A percentile compares a stretch with the other conserved stretches of the same genome.
Evolutionary conservation across 768 basidiomycete genomes (phyloP).

Genomic region (Amyloporia xantha): DNA sequence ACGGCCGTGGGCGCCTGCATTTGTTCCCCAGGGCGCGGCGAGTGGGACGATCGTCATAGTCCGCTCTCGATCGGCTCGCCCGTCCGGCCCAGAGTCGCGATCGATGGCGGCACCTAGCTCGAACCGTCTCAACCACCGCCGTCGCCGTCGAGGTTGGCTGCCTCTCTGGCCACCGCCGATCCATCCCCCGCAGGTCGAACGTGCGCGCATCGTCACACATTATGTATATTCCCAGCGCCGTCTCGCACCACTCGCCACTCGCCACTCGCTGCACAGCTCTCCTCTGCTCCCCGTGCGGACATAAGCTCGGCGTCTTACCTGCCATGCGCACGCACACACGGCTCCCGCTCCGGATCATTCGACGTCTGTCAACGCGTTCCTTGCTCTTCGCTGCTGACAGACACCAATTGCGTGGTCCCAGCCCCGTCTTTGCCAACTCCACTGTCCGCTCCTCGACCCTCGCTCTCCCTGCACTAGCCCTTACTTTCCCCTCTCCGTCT

Average conservation of each 20-base stretch:
- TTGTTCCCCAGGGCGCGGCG: not conserved
- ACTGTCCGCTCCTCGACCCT: too few relatives aligned
- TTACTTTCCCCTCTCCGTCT: too few relatives aligned
- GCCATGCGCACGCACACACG: not conserved
- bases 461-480: too few relatives aligned
- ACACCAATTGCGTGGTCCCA: too few relatives aligned
- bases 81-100: not conserved
- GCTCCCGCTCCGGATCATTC: too few relatives aligned
- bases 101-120: not conserved
- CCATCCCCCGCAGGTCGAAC: not conserved
- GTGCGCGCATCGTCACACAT: too few relatives aligned
- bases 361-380: too few relatives aligned
- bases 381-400: too few relatives aligned
- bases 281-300: too few relatives aligned
- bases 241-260: not conserved
- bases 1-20: not conserved
- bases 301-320: not conserved
- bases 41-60: not conserved
- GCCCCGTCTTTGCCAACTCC: too few relatives aligned
- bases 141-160: not conserved
- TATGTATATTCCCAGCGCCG: too few relatives aligned
- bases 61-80: not conserved
- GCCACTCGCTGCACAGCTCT: not conserved
- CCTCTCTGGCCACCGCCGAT: not conserved
- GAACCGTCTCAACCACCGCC: slow-evolving; percentile 2